Percentiles rank a stretch among this genome's conserved stretches.
Evolutionary conservation across 208 protist genomes (phyloP).

Genomic region (Wallacemonas sp.): DNA sequence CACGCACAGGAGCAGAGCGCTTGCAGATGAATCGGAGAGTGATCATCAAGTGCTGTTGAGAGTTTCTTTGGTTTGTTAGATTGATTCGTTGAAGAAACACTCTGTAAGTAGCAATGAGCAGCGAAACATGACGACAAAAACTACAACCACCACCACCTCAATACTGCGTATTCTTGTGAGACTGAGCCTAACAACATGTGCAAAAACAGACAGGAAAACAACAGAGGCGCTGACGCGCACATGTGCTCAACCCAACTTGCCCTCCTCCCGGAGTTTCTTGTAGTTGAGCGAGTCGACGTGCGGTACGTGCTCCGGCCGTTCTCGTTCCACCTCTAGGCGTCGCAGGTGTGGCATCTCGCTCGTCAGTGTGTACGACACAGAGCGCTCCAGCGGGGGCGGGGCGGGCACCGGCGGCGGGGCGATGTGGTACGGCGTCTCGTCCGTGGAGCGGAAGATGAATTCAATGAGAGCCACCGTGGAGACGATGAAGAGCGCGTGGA

Average conservation of each 20-base stretch:
- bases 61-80: neutral
- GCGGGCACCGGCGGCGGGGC: conserved; percentile 48
- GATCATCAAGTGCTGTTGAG: neutral
- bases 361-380: conserved; percentile 43
- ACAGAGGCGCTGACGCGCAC: neutral
- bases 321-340: conserved; percentile 44
- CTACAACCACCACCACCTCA: neutral
- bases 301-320: conserved; percentile 44
- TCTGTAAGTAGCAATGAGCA: too few relatives aligned
- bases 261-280: conserved; percentile 9
- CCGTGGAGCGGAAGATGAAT: conserved; percentile 59
- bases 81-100: neutral
- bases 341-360: conserved; percentile 69
- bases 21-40: neutral
- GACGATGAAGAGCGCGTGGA: conserved; percentile 53
- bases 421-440: conserved; percentile 38
- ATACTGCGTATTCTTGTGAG: too few relatives aligned
- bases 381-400: conserved; percentile 53
- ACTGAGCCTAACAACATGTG: too few relatives aligned
- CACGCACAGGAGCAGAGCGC: neutral
- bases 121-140: neutral
- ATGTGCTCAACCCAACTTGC: neutral
- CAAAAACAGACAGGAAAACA: neutral
- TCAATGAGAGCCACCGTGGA: conserved; percentile 41
- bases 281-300: conserved; percentile 25